These are phyloP conservation scores for Spathaspora girioi DNA, from an alignment of 805 yeast species.

Conservation along the genomic window DNA sequence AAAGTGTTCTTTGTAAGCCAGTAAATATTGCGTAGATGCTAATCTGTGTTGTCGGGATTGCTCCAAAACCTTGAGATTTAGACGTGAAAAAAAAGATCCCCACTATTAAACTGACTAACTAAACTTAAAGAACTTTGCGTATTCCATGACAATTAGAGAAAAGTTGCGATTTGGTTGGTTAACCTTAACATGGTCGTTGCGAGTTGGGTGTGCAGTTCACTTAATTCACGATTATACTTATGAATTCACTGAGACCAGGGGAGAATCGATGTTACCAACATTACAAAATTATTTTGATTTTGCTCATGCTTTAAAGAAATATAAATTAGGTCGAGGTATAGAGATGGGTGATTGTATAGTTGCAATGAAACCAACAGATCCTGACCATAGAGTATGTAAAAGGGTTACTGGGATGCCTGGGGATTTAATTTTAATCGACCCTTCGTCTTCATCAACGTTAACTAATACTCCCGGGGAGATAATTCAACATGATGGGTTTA, in stretches of 20 bases:
- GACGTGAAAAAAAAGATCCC: neutral
- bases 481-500: conserved; percentile 36
- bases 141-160: neutral
- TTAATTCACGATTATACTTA: conserved; percentile 61
- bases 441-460: conserved; percentile 52
- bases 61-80: neutral
- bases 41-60: neutral
- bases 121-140: neutral
- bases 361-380: conserved; percentile 86
- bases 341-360: conserved; percentile 84
- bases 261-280: conserved; percentile 96
- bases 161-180: conserved; percentile 22
- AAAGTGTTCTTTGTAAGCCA: neutral
- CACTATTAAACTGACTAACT: neutral
- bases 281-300: conserved; percentile 70
- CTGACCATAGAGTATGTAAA: conserved; percentile 82
- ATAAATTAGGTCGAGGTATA: conserved; percentile 61
- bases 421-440: conserved; percentile 77
- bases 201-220: conserved; percentile 66
- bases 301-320: conserved; percentile 69
- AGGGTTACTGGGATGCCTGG: conserved; percentile 97
- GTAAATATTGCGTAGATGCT: neutral
- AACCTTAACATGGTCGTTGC: conserved; percentile 46
- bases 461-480: conserved; percentile 27
- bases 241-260: conserved; percentile 79